Base-by-base conservation (phyloP, 352 stramenopile genomes). In the Poterioochromonas sp. region DNA sequence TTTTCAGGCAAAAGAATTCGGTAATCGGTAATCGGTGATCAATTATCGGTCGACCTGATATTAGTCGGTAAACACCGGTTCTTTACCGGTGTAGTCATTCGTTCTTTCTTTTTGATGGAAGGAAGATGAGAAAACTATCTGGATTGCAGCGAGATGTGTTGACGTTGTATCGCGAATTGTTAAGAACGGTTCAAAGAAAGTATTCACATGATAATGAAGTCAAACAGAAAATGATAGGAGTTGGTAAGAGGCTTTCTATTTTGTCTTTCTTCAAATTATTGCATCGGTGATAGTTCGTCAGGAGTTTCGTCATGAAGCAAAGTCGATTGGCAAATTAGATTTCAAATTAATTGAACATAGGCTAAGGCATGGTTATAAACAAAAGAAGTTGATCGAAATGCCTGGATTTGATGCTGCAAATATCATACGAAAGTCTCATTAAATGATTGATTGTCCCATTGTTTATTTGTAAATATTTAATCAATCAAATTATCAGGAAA, bases 351-450 rank as follows among this genome's bases (percentile, higher is more conserved):
- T 65, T 39, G 54, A 65, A 39, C n/a, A 65, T 65, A 35, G 5
- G 54, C 26, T 65, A 39, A 32, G 54, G 12, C n/a, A 65, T 32
- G 54, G 54, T 32, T 65, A 65, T 39, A 65, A 65, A 39, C 54
- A 65, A 39, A 65, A 35, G 5, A 65, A 65, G 34, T 11, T 65
- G 26, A 65, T 65, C 11, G 54, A 65, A 65, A 65, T 65, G 54
- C 54, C 54, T 39, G 54, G 54, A 5, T 65, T 65, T 22, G 12
- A 32, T 32, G 54, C 54, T 39, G 54, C 54, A 32, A 65, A 22
- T 39, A 58, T 58, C 47, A 58, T n/a, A n/a, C n/a, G n/a, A n/a
- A n/a, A n/a, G n/a, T n/a, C n/a, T n/a, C n/a, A n/a, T n/a, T n/a
- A n/a, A n/a, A n/a, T n/a, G n/a, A n/a, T n/a, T n/a, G n/a, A n/a